phyloP scores from a whole-genome alignment of 352 stramenopile genomes.

The Pythium aquatile region DNA sequence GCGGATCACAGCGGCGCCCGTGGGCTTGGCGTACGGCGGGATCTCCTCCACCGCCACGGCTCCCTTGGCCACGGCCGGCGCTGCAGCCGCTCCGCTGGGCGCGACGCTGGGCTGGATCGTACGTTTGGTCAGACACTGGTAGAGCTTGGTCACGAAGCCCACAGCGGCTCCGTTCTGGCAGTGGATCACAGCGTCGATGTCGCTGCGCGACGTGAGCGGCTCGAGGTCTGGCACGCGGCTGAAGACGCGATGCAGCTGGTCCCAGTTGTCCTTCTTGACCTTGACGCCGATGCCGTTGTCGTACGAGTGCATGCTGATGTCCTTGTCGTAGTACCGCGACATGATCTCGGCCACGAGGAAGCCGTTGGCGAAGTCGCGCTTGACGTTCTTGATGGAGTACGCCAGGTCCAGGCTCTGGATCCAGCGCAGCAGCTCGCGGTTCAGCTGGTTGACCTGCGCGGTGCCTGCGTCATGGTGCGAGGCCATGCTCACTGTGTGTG shows the following conservation, averaged over 20 bases:
- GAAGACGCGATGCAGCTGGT: slow-evolving; percentile 84
- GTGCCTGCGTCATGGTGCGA: not conserved
- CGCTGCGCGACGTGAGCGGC: slow-evolving; percentile 39
- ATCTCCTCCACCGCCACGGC: slow-evolving; percentile 35
- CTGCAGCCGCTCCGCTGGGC: slow-evolving; percentile 11
- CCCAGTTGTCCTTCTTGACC: slow-evolving; percentile 92
- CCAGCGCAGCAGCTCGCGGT: slow-evolving; percentile 90
- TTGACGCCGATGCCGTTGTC: slow-evolving; percentile 91
- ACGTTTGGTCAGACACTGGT: slow-evolving; percentile 89
- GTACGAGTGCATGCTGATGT: slow-evolving; percentile 92
- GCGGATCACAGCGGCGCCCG: slow-evolving; percentile 76
- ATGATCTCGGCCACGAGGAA: slow-evolving; percentile 92
- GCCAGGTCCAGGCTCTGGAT: slow-evolving; percentile 92
- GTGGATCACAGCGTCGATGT: slow-evolving; percentile 87
- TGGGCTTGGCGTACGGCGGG: slow-evolving; percentile 83
- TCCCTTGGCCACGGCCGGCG: not conserved
- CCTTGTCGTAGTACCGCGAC: slow-evolving; percentile 91
- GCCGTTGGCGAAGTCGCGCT: slow-evolving; percentile 87
- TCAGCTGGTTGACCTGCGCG: slow-evolving; percentile 64
- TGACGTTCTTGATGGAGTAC: slow-evolving; percentile 94
- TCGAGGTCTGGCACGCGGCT: slow-evolving; percentile 71
- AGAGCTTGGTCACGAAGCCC: slow-evolving; percentile 84
- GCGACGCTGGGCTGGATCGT: slow-evolving; percentile 66
- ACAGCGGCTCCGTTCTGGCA: slow-evolving; percentile 88
- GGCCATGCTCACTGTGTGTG: slow-evolving; percentile 4